These are phyloP conservation scores for Pleurotus sapidus DNA, from an alignment of 768 basidiomycete genomes.

Conservation along the genomic window DNA sequence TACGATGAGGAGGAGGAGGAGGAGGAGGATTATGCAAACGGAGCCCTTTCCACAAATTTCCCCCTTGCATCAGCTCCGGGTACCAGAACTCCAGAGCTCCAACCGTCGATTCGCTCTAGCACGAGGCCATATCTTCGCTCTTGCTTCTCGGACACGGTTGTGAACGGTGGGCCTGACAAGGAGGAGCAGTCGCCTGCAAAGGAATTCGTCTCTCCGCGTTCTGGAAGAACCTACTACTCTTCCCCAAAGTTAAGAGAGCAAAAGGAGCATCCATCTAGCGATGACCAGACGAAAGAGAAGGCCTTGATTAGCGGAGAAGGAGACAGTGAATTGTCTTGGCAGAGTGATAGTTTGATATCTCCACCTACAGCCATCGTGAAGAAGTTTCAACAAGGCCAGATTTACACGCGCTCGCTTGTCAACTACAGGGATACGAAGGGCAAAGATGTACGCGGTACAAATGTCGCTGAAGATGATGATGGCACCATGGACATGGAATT, in stretches of 20 bases:
- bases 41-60: background rate
- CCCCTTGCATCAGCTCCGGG: background rate
- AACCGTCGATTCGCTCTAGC: background rate
- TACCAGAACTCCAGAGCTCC: conserved; percentile 1
- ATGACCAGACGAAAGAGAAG: background rate
- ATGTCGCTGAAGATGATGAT: background rate
- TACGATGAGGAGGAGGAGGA: background rate
- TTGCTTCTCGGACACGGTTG: background rate
- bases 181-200: background rate
- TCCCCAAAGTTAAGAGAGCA: background rate
- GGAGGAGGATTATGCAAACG: background rate
- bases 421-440: background rate
- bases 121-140: background rate
- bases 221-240: background rate
- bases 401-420: background rate
- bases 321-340: background rate
- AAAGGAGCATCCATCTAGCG: background rate
- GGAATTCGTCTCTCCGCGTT: conserved; percentile 1
- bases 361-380: background rate
- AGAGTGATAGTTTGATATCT: conserved; percentile 7
- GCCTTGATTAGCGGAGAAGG: background rate
- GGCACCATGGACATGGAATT: conserved; percentile 5
- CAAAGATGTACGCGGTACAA: background rate
- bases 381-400: background rate
- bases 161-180: background rate